phyloP scores from a whole-genome alignment of 208 protist genomes.

The Crithidia sp. region DNA sequence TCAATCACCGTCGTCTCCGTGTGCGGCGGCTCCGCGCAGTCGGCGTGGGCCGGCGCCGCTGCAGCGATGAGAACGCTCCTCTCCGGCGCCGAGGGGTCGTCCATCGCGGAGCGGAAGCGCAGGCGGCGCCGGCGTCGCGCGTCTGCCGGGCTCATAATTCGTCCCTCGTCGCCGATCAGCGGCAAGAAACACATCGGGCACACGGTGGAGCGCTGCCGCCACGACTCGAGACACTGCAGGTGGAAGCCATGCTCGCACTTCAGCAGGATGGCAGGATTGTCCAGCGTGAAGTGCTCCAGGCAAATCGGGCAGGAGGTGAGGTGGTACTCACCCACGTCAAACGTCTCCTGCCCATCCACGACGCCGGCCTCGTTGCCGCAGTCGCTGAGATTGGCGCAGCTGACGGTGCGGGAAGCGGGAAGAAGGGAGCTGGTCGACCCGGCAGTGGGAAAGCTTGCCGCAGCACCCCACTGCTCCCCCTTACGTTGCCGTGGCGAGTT shows the following conservation, averaged over 20 bases:
- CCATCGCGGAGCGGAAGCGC: background rate
- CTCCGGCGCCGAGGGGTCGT: background rate
- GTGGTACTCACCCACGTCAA: conserved; percentile 73
- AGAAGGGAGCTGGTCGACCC: background rate
- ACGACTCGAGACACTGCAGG: conserved; percentile 81
- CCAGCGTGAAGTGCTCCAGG: conserved; percentile 77
- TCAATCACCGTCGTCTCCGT: conserved; percentile 26
- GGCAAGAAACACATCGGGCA: conserved; percentile 69
- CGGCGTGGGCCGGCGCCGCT: background rate
- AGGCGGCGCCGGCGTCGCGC: conserved; percentile 39
- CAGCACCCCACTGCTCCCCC: background rate
- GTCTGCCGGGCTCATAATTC: conserved; percentile 53
- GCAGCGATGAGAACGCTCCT: conserved; percentile 2
- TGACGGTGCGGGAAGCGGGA: conserved; percentile 11
- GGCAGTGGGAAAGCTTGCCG: background rate
- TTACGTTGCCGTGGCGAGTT: background rate
- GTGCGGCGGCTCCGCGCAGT: conserved; percentile 6
- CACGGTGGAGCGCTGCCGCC: conserved; percentile 66
- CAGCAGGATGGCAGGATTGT: conserved; percentile 83
- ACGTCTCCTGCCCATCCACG: conserved; percentile 42
- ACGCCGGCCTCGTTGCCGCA: conserved; percentile 20
- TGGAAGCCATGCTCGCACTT: conserved; percentile 83
- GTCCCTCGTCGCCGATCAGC: conserved; percentile 46
- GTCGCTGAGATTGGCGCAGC: conserved; percentile 32
- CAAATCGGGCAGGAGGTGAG: conserved; percentile 80